A percentile compares a stretch with the other conserved stretches of the same genome.
These are phyloP conservation scores for Zasmidium angulare DNA, from an alignment of 2,329 filamentous ascomycete genomes.

Conservation along the genomic window DNA sequence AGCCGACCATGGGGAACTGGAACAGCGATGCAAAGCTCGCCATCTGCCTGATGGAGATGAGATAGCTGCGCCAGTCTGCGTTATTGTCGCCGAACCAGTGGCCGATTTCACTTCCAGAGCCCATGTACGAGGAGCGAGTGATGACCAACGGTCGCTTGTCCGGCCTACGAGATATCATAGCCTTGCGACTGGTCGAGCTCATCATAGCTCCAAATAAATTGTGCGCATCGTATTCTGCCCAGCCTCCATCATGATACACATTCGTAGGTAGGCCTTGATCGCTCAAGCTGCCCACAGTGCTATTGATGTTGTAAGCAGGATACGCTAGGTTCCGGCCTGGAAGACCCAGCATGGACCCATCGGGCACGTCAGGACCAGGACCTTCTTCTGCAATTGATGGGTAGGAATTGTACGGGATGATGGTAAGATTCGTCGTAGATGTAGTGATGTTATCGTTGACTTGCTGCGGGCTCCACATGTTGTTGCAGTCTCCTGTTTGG, in stretches of 20 bases:
- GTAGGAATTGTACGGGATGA: constrained; percentile 18
- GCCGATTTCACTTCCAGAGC: constrained; percentile 34
- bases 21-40: constrained; percentile 47
- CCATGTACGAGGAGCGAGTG: constrained; percentile 71
- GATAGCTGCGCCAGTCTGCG: constrained; percentile 45
- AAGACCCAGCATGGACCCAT: constrained; percentile 49
- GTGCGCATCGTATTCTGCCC: constrained; percentile 71
- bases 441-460: constrained; percentile 34
- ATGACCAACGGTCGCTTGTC: constrained; percentile 67
- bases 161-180: constrained; percentile 67
- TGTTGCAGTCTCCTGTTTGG: constrained; percentile 33
- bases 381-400: constrained; percentile 12
- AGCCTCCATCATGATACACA: constrained; percentile 65
- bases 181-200: constrained; percentile 62
- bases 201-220: constrained; percentile 78
- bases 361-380: constrained; percentile 18
- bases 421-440: constrained; percentile 26
- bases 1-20: constrained; percentile 48
- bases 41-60: constrained; percentile 41
- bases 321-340: constrained; percentile 63
- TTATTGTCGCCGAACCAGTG: constrained; percentile 60
- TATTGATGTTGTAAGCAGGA: constrained; percentile 66
- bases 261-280: constrained; percentile 62
- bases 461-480: constrained; percentile 21
- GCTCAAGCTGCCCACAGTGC: constrained; percentile 52